Evolutionary conservation across 257 asterid species (phyloP), one percentile per base, ranked within the genome.

Genomic region (Solanum ossicruentum): DNA sequence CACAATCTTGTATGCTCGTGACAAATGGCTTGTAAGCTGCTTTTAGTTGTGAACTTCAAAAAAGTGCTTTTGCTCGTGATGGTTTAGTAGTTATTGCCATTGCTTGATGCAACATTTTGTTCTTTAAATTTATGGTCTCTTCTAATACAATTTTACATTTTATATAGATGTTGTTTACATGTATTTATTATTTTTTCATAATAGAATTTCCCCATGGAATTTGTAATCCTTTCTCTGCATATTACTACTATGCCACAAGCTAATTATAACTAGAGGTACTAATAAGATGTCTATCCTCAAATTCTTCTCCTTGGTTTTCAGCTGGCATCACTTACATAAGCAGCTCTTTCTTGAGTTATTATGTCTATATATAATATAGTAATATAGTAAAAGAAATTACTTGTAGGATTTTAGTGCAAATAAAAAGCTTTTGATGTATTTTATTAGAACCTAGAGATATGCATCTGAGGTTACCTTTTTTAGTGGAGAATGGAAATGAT

Each of bases 1-100:
- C 92, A 92, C 96, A 18, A 97, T 94, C 67, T 93, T 96, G 11
- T 94, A 92, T 84, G 98, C 99, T 73, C 98, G 98, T 70, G 90
- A 94, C 92, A 96, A 94, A 88, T 93, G 99, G 98, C 97, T 96
- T 4, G 97, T 95, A 86, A 90, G 95, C 87, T 87, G 69, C 54
- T 16, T 63, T 77, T 79, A 11, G 66, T 32, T 17, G 49, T 78
- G 47, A 52, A 57, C 7, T 51, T 78, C 47, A 77, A 77, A 47
- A 77, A 15, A 23, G 23, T 78, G 28, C 49, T 52, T 52, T 56
- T 28, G 10, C 47, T 28, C 36, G 7, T 77, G 82, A 77, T 52
- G 21, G 26, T 77, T 51, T 52, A 16, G 63, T 52, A 10, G 54
- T 17, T 17, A 26, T 6, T 52, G 83, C 49, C 12, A 52, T 78